Conservation (phyloP, 331 rosid species). For the Ulmus americana region DNA sequence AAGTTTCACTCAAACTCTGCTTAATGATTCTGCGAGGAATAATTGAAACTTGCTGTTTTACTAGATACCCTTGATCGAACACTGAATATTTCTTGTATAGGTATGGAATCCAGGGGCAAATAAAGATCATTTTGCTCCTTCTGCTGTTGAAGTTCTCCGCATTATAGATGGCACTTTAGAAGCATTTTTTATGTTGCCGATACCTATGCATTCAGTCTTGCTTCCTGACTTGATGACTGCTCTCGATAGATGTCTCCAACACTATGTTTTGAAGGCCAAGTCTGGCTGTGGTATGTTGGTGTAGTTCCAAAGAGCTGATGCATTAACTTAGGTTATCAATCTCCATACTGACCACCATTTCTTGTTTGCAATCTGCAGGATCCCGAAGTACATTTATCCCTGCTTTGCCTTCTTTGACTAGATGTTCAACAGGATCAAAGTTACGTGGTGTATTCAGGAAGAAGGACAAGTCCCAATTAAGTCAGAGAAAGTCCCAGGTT, state of each 20-base stretch:
- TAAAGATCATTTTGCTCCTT: slow-evolving; percentile 71
- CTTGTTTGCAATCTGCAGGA: slow-evolving; percentile 46
- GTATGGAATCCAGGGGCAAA: slow-evolving; percentile 76
- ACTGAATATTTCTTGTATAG: slow-evolving; percentile 27
- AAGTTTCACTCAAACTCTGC: background rate
- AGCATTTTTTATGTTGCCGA: slow-evolving; percentile 78
- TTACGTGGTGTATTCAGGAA: slow-evolving; percentile 62
- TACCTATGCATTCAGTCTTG: slow-evolving; percentile 60
- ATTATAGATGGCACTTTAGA: slow-evolving; percentile 74
- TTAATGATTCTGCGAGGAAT: background rate
- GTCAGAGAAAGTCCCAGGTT: slow-evolving; percentile 55
- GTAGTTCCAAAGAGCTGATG: slow-evolving; percentile 15
- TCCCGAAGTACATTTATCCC: slow-evolving; percentile 56
- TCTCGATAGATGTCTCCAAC: slow-evolving; percentile 78
- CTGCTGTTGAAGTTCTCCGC: slow-evolving; percentile 72
- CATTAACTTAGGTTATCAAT: slow-evolving; percentile 18
- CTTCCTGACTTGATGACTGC: slow-evolving; percentile 68
- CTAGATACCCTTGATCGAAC: slow-evolving; percentile 15
- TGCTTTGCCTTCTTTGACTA: slow-evolving; percentile 69
- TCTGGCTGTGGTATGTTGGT: slow-evolving; percentile 70
- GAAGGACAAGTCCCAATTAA: slow-evolving; percentile 55
- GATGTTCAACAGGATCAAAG: slow-evolving; percentile 79
- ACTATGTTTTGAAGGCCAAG: slow-evolving; percentile 60
- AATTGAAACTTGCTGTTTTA: slow-evolving; percentile 2
- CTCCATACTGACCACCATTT: slow-evolving; percentile 19